Percentiles rank a stretch among this genome's conserved stretches.
Conservation (phyloP, 164 flowering plant species). For the Aristolochia contorta region DNA sequence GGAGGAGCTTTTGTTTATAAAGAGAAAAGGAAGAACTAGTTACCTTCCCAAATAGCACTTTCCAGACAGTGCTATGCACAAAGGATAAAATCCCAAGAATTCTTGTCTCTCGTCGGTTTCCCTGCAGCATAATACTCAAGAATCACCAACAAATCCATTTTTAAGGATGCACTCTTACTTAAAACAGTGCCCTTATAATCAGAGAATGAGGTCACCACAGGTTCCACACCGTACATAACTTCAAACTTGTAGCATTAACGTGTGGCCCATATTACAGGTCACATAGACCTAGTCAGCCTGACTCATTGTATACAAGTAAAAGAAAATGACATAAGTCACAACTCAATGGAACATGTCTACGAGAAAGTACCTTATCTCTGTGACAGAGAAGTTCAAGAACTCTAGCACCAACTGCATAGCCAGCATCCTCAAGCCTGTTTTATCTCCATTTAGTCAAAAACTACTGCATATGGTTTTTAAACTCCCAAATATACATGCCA, state of each 20-base stretch:
- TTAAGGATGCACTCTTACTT: too few relatives aligned
- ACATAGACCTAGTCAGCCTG: too few relatives aligned
- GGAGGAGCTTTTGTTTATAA: too few relatives aligned
- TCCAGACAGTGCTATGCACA: constrained; percentile 98
- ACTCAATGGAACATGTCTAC: neutral
- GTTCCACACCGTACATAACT: too few relatives aligned
- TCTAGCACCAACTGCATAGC: constrained; percentile 94
- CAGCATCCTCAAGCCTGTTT: constrained; percentile 94
- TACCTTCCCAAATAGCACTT: constrained; percentile 96
- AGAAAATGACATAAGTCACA: neutral
- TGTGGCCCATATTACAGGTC: too few relatives aligned
- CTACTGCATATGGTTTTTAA: neutral
- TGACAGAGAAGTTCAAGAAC: constrained; percentile 94
- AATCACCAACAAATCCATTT: neutral
- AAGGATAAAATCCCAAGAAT: constrained; percentile 90
- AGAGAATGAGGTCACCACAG: too few relatives aligned
- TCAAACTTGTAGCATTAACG: too few relatives aligned
- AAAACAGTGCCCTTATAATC: too few relatives aligned
- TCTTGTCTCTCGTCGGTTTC: constrained; percentile 93
- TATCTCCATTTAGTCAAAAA: constrained; percentile 6
- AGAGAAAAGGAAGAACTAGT: neutral
- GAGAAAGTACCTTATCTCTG: constrained; percentile 66
- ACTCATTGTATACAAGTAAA: too few relatives aligned
- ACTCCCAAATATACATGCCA: neutral
- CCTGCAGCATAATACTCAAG: constrained; percentile 32